Base-by-base conservation (phyloP, 257 asterid species). In the Plantago ovata region DNA sequence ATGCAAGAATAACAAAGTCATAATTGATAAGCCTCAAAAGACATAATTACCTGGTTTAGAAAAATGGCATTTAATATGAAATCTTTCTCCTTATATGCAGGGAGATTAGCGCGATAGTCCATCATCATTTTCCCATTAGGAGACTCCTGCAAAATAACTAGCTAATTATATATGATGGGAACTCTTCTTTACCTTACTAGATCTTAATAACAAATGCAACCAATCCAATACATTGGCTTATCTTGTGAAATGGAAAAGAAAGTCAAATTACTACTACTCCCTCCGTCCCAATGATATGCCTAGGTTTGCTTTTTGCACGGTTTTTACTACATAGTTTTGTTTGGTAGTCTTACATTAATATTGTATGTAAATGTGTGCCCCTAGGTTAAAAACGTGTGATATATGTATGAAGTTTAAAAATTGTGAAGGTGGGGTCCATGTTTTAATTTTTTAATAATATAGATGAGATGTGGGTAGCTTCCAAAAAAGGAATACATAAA, bases 31-130 rank as follows among this genome's bases (percentile, higher is more conserved):
- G 3, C 36, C 2, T 28, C 36, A 28, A 0, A 28, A 50, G 23
- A 15, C 38, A 19, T 50, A 50, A 4, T 9, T 76, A 92, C 98
- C 95, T 88, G 97, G 72, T 85, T 81, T 69, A 63, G 74, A 60
- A 88, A 79, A 74, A 92, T 86, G 72, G 84, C 79, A 74, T 77
- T 79, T 69, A 92, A 77, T 72, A 92, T 74, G 60, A 89, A 58
- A 46, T 79, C 88, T 77, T 72, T 92, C 83, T 88, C 95, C 67
- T 85, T 82, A 58, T 80, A 88, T 66, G 87, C 90, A 46, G 98
- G 98, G 53, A 92, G 95, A 66, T 71, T 76, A 44, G 70, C 47
- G 40, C 96, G 94, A 66, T 88, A 85, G 55, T 74, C 77, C 81
- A 86, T 65, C 73, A 84, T 84, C 72, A 73, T 82, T 77, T 67